phyloP scores from a whole-genome alignment of 2,329 filamentous ascomycete genomes.

The Leptoxyphium fumago region DNA sequence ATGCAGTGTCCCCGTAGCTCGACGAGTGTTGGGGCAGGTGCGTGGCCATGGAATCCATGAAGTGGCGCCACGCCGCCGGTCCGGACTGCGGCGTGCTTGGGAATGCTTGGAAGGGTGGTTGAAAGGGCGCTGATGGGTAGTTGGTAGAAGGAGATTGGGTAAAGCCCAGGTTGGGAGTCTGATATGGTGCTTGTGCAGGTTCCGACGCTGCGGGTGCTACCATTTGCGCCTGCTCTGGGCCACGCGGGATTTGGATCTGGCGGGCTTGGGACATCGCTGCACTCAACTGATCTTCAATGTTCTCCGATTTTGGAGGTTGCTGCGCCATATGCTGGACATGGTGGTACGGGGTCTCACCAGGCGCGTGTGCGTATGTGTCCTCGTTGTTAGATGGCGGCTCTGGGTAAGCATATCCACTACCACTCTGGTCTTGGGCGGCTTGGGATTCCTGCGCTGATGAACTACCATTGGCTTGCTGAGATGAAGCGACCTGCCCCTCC shows the following conservation, averaged over 20 bases:
- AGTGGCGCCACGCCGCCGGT: slow-evolving; percentile 19
- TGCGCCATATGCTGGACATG: neutral
- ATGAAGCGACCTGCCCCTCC: slow-evolving; percentile 1
- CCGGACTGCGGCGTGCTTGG: slow-evolving; percentile 5
- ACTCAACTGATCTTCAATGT: neutral
- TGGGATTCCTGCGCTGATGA: neutral
- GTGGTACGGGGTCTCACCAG: neutral
- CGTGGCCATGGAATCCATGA: slow-evolving; percentile 14
- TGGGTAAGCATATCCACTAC: slow-evolving; percentile 2
- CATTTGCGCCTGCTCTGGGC: neutral
- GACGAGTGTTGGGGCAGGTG: slow-evolving; percentile 1
- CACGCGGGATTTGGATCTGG: neutral
- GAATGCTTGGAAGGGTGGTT: neutral
- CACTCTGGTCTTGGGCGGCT: neutral
- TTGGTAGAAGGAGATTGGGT: neutral
- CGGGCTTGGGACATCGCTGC: neutral
- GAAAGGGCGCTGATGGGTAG: neutral
- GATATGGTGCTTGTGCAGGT: neutral
- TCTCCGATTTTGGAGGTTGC: neutral
- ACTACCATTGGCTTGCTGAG: neutral
- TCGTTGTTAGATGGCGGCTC: neutral
- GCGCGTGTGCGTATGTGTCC: neutral
- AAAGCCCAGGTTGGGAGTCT: neutral
- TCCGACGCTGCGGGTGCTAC: neutral
- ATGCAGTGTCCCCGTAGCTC: neutral